Conservation (phyloP, 257 asterid species). For the Salvia splendens region DNA sequence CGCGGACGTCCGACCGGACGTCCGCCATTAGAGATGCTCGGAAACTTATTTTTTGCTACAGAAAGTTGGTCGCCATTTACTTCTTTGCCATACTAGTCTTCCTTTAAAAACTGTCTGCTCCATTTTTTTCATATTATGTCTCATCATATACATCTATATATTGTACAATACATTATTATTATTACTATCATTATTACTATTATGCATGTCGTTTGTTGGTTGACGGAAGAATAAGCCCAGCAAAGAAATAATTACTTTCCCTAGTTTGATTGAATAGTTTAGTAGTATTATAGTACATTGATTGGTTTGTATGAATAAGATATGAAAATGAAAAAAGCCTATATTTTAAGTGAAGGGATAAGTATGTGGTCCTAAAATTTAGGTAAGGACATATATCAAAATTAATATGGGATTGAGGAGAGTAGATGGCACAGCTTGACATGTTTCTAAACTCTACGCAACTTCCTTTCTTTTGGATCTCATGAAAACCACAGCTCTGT, state of each 20-base stretch:
- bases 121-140: neutral
- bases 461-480: slow-evolving; percentile 28
- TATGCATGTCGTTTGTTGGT: neutral
- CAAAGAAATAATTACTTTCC: too few species aligned
- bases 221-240: too few species aligned
- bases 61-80: neutral
- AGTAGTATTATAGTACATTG: neutral
- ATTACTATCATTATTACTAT: too few species aligned
- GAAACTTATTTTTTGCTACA: neutral
- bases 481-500: slow-evolving; percentile 23
- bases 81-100: neutral
- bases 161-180: neutral
- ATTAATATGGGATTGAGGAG: slow-evolving; percentile 10
- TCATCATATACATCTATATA: neutral
- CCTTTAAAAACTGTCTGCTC: neutral
- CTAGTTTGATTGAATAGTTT: too few species aligned
- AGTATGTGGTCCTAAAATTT: slow-evolving; percentile 34
- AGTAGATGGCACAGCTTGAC: slow-evolving; percentile 24
- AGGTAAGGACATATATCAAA: slow-evolving; percentile 26
- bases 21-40: too few species aligned
- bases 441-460: slow-evolving; percentile 26
- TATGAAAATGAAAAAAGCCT: slow-evolving; percentile 6
- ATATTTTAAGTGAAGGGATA: slow-evolving; percentile 13
- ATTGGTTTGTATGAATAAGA: too few species aligned
- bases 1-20: too few species aligned